Evolutionary conservation across 306 rosid species (phyloP), one percentile per base, ranked within the genome.

Genomic region (Arachis stenosperma): DNA sequence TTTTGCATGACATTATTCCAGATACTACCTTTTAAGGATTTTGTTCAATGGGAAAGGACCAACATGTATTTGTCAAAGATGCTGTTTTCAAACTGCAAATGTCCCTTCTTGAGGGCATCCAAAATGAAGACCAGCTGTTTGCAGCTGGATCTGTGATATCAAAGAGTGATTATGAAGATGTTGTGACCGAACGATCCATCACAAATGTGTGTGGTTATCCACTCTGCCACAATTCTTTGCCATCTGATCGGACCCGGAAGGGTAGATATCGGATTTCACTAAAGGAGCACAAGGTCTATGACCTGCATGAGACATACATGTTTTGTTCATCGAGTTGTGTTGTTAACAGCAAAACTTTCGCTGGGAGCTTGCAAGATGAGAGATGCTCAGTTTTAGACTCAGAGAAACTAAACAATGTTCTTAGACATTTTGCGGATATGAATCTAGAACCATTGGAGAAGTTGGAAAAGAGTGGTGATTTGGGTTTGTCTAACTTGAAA

Each of bases 251-350:
- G 13, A 61, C 86, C 8, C 82, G 84, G 61, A 94, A 85, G 75
- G 92, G 97, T 58, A 88, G 83, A 67, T 91, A 85, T 78, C 85
- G 92, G 2, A 87, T 94, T 69, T 89, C 99, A 0, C 72, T 89
- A 29, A 89, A 83, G 90, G 94, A 91, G 68, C 96, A 94, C 79
- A 89, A 82, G 81, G 90, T 91, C 74, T 89, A 89, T 77, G 92
- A 94, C 66, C 88, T 89, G 3, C 79, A 85, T 0, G 98, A 94
- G 89, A 85, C 89, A 2, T 86, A 85, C 73, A 79, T 85, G 86
- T 94, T 78, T 72, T 91, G 97, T 87, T 94, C 97, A 44, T 82
- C 94, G 2, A 65, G 54, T 39, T 94, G 98, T 74, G 75, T 88
- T 40, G 67, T 85, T 79, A 85, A 81, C 46, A 91, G 96, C 85